These are phyloP conservation scores for Canariomyces notabilis DNA, from an alignment of 2,329 filamentous ascomycete species.

Conservation along the genomic window DNA sequence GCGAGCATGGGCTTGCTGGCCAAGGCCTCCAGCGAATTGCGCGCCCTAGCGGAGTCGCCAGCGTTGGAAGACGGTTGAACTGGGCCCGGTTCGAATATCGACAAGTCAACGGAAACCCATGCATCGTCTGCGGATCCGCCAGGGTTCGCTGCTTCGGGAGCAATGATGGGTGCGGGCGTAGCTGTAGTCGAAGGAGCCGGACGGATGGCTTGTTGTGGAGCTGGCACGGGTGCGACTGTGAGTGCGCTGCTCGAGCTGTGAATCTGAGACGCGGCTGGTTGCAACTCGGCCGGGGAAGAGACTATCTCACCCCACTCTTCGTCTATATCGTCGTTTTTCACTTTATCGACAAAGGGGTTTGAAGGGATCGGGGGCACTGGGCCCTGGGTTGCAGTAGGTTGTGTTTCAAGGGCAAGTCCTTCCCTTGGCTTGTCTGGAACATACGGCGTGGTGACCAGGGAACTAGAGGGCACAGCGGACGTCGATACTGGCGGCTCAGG, in stretches of 20 bases:
- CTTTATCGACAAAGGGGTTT: background rate
- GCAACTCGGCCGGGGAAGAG: conserved; percentile 30
- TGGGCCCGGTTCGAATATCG: conserved; percentile 16
- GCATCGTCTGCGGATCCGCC: conserved; percentile 4
- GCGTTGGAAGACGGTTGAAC: background rate
- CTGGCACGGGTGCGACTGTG: background rate
- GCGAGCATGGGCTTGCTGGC: background rate
- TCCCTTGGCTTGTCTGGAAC: background rate
- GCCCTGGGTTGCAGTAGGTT: background rate
- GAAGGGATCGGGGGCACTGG: no score
- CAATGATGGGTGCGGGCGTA: background rate
- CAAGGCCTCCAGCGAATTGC: background rate
- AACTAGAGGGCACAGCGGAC: background rate
- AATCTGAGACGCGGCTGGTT: conserved; percentile 1
- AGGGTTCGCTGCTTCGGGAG: background rate
- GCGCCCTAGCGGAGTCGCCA: background rate
- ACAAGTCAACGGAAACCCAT: conserved; percentile 22
- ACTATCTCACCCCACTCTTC: conserved; percentile 61
- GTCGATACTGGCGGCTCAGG: background rate
- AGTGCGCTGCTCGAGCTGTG: conserved; percentile 6
- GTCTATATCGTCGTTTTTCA: background rate
- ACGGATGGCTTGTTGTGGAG: background rate
- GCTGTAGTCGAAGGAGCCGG: background rate
- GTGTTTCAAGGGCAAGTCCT: background rate
- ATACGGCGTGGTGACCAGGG: background rate